phyloP scores from a whole-genome alignment of 768 basidiomycete genomes.

The Suillus subalutaceus region DNA sequence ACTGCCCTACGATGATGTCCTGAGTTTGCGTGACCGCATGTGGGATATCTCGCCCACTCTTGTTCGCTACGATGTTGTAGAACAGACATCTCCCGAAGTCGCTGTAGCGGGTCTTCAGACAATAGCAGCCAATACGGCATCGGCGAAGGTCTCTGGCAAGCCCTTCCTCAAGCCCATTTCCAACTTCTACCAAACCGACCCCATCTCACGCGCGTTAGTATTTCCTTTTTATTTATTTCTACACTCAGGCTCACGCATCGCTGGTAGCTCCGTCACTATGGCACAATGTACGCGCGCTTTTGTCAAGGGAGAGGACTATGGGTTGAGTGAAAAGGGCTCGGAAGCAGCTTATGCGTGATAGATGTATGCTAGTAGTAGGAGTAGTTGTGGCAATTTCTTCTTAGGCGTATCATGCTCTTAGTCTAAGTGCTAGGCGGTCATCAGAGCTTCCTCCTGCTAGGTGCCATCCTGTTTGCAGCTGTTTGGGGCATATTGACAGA shows the following conservation, averaged over 20 bases:
- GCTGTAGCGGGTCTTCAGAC: slow-evolving; percentile 69
- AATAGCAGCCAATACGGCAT: slow-evolving; percentile 53
- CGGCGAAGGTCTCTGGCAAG: slow-evolving; percentile 57
- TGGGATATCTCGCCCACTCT: slow-evolving; percentile 96
- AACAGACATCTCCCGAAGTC: slow-evolving; percentile 74
- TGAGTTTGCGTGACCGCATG: slow-evolving; percentile 85
- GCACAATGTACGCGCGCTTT: slow-evolving; percentile 91
- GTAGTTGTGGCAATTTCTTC: slow-evolving; percentile 1
- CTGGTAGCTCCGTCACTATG: slow-evolving; percentile 86
- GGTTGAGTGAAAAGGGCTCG: slow-evolving; percentile 50
- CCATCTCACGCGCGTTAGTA: slow-evolving; percentile 90
- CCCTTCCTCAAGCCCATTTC: slow-evolving; percentile 78
- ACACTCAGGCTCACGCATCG: slow-evolving; percentile 1
- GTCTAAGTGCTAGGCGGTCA: not conserved
- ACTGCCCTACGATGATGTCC: slow-evolving; percentile 87
- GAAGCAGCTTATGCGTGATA: slow-evolving; percentile 48
- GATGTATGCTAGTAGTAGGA: slow-evolving; percentile 11
- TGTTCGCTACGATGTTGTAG: slow-evolving; percentile 81
- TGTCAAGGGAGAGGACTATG: slow-evolving; percentile 71
- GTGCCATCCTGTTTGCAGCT: not conserved
- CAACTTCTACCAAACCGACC: slow-evolving; percentile 97
- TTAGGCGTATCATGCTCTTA: not conserved
- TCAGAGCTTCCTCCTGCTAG: not conserved
- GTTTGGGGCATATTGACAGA: not conserved
- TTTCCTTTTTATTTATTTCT: slow-evolving; percentile 6